Conservation (phyloP, 192 early-diverging fungal genomes). For the Umbelopsis isabellina region DNA sequence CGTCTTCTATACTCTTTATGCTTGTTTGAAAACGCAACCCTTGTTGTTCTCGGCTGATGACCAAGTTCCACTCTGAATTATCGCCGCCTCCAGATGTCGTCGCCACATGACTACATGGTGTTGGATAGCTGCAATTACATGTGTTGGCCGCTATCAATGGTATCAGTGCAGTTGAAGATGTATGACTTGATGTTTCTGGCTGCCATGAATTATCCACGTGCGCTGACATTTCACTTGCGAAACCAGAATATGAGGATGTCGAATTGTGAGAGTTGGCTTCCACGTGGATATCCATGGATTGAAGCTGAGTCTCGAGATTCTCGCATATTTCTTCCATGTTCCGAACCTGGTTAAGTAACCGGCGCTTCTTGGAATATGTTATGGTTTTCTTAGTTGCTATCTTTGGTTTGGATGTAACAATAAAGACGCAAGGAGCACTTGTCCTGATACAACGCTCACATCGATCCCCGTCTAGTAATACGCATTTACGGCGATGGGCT, state of each 20-base stretch:
- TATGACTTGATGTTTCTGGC: background rate
- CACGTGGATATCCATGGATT: constrained; percentile 15
- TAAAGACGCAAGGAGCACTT: constrained; percentile 22
- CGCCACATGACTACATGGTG: background rate
- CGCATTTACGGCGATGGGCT: constrained; percentile 30
- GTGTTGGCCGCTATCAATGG: background rate
- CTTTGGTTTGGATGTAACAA: constrained; percentile 22
- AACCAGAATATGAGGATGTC: background rate
- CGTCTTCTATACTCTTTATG: constrained; percentile 29
- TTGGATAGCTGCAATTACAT: background rate
- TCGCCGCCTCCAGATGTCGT: background rate
- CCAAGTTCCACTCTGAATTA: constrained; percentile 20
- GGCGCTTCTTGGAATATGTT: constrained; percentile 18
- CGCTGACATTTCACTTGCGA: background rate
- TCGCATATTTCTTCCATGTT: constrained; percentile 11
- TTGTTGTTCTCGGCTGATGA: constrained; percentile 17
- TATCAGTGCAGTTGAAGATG: background rate
- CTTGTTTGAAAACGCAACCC: constrained; percentile 26
- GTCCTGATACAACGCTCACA: constrained; percentile 32
- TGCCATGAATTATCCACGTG: background rate
- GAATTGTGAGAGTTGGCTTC: background rate
- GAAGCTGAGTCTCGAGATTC: constrained; percentile 20
- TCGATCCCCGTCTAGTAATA: constrained; percentile 2
- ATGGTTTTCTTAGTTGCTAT: constrained; percentile 16
- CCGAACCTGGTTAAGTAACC: constrained; percentile 17